Base-by-base conservation (phyloP, 2,329 filamentous ascomycete genomes). In the Cryoendolithus antarcticus region DNA sequence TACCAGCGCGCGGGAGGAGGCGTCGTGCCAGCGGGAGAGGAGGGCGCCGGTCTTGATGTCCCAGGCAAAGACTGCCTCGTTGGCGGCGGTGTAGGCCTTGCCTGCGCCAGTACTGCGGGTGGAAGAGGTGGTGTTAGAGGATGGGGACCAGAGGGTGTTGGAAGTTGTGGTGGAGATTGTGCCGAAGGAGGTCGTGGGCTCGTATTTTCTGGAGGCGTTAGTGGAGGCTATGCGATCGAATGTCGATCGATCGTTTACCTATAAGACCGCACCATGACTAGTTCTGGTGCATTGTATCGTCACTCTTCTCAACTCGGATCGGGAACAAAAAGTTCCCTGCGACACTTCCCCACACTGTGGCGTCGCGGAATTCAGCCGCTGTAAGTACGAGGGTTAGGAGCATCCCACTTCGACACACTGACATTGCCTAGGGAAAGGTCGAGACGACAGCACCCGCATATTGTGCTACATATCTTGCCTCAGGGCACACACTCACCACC, bases 1-100 rank as follows among this genome's bases (percentile, higher is more conserved):
- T 30, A 95, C 91, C 56, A 86, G 77, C 9, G 82, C 78, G 43
- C 72, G 80, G 62, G 86, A 94, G 49, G 79, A 75, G 21, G 77
- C 74, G 56, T 95, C 91, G 44, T 74, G 77, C 93, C 91, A 98
- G 53, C 80, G 74, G 53, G 79, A 78, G 13, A 94, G 54, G 3
- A 95, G 66, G 57, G 96, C 89, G 48, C 88, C 86, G 56, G 91
- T 96, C 63, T 96, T 96, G 33, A 98, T 76, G 63, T 98, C 88
- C 91, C 91, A 98, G 60, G 83, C 86, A 10, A 96, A 62, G 3
- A 98, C 83, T 57, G 95, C 84, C 60, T 96, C 91, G 61, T 95
- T 94, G 9, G 89, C 88, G 39, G 86, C 85, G 39, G 89, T 84
- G 50, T 94, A 72, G 37, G 86, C 88, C 58, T 81, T 77, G 46